Conservation (phyloP, 371 early-diverging fungal species). For the Dichotomocladium elegans region DNA sequence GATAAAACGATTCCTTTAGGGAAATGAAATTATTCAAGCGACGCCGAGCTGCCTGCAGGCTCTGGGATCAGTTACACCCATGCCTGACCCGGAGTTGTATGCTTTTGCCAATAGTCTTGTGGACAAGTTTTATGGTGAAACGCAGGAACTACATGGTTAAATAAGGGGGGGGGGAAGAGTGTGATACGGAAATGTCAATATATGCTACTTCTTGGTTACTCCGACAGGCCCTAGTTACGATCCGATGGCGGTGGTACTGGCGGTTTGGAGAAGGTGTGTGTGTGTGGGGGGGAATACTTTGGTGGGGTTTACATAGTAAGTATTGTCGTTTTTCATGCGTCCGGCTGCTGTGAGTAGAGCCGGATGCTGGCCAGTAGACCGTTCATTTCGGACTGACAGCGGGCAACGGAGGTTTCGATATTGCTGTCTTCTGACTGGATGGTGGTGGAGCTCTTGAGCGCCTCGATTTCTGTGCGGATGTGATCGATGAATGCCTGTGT, state of each 20-base stretch:
- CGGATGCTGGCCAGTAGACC: constrained; percentile 18
- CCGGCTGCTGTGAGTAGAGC: constrained; percentile 5
- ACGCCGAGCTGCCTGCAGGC: constrained; percentile 16
- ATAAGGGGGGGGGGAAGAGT: not conserved
- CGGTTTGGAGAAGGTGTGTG: too few relatives aligned
- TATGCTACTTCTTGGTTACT: too few relatives aligned
- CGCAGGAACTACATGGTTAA: constrained; percentile 6
- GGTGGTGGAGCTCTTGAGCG: not conserved
- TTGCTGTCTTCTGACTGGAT: not conserved
- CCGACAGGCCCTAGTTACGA: too few relatives aligned
- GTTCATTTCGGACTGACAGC: constrained; percentile 27
- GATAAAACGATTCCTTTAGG: not conserved
- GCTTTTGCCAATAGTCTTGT: constrained; percentile 18
- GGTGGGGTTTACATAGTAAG: not conserved
- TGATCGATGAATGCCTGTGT: constrained; percentile 9
- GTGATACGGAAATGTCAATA: too few relatives aligned
- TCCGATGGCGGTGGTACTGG: too few relatives aligned
- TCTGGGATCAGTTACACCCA: constrained; percentile 16
- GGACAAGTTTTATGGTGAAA: constrained; percentile 17
- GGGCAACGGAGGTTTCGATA: constrained; percentile 8
- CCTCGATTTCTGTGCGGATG: constrained; percentile 8
- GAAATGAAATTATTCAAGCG: constrained; percentile 16
- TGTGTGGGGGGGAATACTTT: not conserved
- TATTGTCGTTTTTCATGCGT: not conserved
- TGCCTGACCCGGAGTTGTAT: constrained; percentile 21